Evolutionary conservation across 1,139 yeast species (phyloP), one percentile per base, ranked within the genome.

Genomic region (Blastobotrys arbuscula): DNA sequence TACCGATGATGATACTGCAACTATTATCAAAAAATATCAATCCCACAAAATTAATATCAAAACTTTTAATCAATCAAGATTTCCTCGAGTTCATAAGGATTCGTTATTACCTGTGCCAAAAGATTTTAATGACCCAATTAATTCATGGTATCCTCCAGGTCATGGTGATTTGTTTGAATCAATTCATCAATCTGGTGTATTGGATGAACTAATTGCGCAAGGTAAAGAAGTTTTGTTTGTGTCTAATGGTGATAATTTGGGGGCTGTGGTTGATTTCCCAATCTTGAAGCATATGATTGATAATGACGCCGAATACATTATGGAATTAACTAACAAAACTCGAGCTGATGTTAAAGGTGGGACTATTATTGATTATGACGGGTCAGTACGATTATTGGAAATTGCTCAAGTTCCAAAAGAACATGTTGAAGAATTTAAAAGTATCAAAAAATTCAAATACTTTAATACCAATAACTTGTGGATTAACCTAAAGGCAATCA

Each of bases 331-430:
- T 52, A 96, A 92, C 73, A 92, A 92, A 76, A 92, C 98, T 49
- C 84, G 98, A 71, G 98, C 98, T 43, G 98, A 92, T 70, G 98
- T 92, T 64, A 92, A 92, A 74, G 98, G 98, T 75, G 98, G 98
- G 76, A 92, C 98, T 59, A 80, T 92, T 68, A 90, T 92, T 68
- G 89, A 88, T 71, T 92, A 94, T 70, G 94, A 89, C 61, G 97
- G 97, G 54, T 83, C 84, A 64, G 96, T 92, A 53, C 82, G 97
- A 71, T 79, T 92, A 65, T 78, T 92, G 63, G 98, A 92, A 73
- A 92, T 94, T 62, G 98, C 98, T 44, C 98, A 92, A 75, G 98
- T 92, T 55, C 97, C 98, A 67, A 89, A 89, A 71, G 97, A 90
- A 69, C 98, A 92, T 68, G 94, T 89, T 54, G 98, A 94, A 74